A percentile compares a stretch with the other conserved stretches of the same genome.
Conservation (phyloP, 495 filamentous ascomycete genomes). For the Xanthoparmelia taractica region DNA sequence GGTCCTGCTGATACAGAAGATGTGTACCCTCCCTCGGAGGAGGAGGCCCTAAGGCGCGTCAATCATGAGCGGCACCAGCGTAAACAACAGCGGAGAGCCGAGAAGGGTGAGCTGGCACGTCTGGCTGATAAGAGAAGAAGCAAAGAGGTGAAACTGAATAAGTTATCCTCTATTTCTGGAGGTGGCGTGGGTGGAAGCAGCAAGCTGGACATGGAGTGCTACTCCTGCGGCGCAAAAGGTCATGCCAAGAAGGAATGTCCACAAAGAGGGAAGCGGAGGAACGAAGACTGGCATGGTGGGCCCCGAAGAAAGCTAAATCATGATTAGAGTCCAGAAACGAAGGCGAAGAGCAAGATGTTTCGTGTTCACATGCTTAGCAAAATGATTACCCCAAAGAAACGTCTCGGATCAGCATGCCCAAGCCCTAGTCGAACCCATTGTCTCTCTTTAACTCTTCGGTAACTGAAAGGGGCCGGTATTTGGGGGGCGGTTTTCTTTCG, state of each 20-base stretch:
- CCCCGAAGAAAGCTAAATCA: slow-evolving; percentile 4
- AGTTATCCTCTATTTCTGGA: slow-evolving; percentile 22
- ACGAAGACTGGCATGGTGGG: background rate
- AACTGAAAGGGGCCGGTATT: background rate
- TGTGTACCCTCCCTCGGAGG: slow-evolving; percentile 8
- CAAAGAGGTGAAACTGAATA: slow-evolving; percentile 23
- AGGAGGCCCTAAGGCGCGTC: background rate
- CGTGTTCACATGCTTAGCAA: background rate
- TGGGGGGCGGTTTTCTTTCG: background rate
- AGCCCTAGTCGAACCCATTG: background rate
- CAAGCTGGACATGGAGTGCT: slow-evolving; percentile 21
- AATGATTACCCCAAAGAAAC: background rate
- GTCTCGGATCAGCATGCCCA: background rate
- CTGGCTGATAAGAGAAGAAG: slow-evolving; percentile 18
- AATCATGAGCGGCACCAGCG: slow-evolving; percentile 13
- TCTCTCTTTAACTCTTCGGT: background rate
- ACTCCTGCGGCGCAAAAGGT: slow-evolving; percentile 21
- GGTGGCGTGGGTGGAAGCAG: slow-evolving; percentile 4
- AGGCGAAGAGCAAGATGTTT: background rate
- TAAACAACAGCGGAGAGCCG: slow-evolving; percentile 18
- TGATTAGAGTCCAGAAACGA: slow-evolving; percentile 10
- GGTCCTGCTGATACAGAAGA: slow-evolving; percentile 9
- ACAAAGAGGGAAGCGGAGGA: slow-evolving; percentile 9
- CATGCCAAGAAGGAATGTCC: slow-evolving; percentile 21
- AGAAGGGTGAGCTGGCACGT: slow-evolving; percentile 19